Evolutionary conservation across 2,329 filamentous ascomycete species (phyloP), one percentile per base, ranked within the genome.

Genomic region (Amauroascus niger): DNA sequence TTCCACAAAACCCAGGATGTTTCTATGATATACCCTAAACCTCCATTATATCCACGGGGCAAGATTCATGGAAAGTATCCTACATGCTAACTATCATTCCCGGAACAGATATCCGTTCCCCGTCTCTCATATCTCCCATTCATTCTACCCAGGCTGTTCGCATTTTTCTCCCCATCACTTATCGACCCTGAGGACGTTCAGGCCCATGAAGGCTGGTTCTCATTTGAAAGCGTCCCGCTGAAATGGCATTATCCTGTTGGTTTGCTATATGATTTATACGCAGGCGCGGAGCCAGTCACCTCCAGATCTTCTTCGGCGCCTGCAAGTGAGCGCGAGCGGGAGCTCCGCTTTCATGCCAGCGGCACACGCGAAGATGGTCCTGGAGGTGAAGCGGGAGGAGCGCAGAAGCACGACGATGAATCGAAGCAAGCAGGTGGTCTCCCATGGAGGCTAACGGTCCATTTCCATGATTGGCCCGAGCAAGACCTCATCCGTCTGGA

Each of bases 221-320:
- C 79, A 1, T 84, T 82, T 62, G 81, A 87, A 64, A 77, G 74
- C 13, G 83, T 87, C 14, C 79, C 82, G 1, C 66, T 87, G 58
- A 86, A 85, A 71, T 85, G 82, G 82, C 84, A 87, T 63, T 82
- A 85, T 56, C 83, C 84, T 0, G 65, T 85, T 9, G 84, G 84
- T 1, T 70, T 88, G 9, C 73, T 87, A 4, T 86, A 81, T 63
- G 84, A 87, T 65, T 72, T 87, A 5, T 86, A 86, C 61, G 79
- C 80, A 1, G 80, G 80, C 16, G 75, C 74, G 20, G 76, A 75
- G 18, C 71, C 71, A 7, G 65, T 55, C 11, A 58, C 67, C 14
- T 70, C 69, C 5, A 68, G 63, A 45, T 54, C 61, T 6, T 57
- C 60, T 3, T 24, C 51, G n/a, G 22, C 52, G 30, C 37, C 33